phyloP scores from a whole-genome alignment of 1,284 basidiomycete genomes.

The Cystobasidiaceae sp. region DNA sequence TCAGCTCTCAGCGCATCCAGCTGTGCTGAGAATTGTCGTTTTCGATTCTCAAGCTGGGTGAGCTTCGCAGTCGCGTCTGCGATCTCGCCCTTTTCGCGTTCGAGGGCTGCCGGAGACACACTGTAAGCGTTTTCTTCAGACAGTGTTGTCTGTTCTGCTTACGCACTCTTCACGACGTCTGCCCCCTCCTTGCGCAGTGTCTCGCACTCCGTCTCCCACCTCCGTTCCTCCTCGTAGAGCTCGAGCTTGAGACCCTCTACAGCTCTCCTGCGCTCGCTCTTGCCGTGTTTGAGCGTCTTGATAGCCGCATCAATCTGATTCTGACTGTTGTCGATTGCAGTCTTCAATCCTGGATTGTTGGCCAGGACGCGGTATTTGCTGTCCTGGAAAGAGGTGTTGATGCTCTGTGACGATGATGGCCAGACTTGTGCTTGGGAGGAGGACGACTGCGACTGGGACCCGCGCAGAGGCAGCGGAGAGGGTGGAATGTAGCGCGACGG shows the following conservation, averaged over 20 bases:
- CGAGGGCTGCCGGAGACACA: slow-evolving; percentile 10
- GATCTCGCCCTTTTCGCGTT: slow-evolving; percentile 34
- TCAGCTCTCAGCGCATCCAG: slow-evolving; percentile 35
- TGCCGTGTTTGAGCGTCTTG: slow-evolving; percentile 42
- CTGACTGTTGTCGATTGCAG: slow-evolving; percentile 29
- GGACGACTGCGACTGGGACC: neutral
- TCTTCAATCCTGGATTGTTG: slow-evolving; percentile 31
- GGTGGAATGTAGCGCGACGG: slow-evolving; percentile 17
- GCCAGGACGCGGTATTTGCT: slow-evolving; percentile 26
- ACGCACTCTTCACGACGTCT: slow-evolving; percentile 32
- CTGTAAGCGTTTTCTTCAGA: too few relatives aligned
- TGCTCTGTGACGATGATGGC: neutral
- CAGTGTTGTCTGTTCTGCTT: too few relatives aligned
- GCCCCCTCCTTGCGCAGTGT: slow-evolving; percentile 37
- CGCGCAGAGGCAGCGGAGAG: neutral
- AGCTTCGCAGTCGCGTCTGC: slow-evolving; percentile 34
- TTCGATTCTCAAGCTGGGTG: slow-evolving; percentile 32
- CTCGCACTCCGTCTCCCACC: slow-evolving; percentile 35
- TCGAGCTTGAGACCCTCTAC: slow-evolving; percentile 34
- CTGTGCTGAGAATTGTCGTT: slow-evolving; percentile 33
- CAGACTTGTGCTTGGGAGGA: neutral
- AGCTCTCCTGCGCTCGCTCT: slow-evolving; percentile 35
- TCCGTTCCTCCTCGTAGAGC: slow-evolving; percentile 35
- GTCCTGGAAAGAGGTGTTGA: slow-evolving; percentile 11
- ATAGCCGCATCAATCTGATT: slow-evolving; percentile 34